phyloP scores from a whole-genome alignment of 106 monocot genomes.

The Dendrobium chrysotoxum region DNA sequence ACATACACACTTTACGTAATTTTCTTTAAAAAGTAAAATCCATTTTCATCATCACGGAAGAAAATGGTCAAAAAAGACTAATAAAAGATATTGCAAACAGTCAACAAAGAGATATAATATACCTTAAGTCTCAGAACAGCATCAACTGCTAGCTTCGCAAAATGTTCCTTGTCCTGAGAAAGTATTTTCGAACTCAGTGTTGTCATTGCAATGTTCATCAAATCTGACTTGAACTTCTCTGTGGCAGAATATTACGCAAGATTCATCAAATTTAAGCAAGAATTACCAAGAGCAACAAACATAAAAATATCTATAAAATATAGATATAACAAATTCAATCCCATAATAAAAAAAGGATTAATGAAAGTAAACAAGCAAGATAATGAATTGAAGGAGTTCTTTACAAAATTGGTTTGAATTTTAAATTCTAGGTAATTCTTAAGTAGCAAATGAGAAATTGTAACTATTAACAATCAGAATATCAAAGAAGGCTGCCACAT shows the following conservation, averaged over 20 bases:
- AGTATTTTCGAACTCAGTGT: constrained; percentile 97
- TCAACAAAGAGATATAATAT: background rate
- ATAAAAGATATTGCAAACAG: background rate
- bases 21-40: background rate
- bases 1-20: background rate
- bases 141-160: constrained; percentile 93
- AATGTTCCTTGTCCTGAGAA: constrained; percentile 95
- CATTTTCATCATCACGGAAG: background rate
- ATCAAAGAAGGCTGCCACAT: background rate
- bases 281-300: background rate
- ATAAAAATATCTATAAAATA: background rate
- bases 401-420: background rate
- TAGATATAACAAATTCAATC: background rate
- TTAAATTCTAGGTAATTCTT: background rate
- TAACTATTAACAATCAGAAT: background rate
- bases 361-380: background rate
- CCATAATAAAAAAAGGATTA: background rate
- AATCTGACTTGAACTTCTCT: constrained; percentile 86
- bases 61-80: background rate
- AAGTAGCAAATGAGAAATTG: background rate
- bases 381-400: background rate
- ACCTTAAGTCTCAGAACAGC: constrained; percentile 98
- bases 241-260: constrained; percentile 16
- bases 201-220: constrained; percentile 97
- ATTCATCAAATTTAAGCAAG: background rate